phyloP scores from a whole-genome alignment of 306 rosid genomes.

The Delonix regia region DNA sequence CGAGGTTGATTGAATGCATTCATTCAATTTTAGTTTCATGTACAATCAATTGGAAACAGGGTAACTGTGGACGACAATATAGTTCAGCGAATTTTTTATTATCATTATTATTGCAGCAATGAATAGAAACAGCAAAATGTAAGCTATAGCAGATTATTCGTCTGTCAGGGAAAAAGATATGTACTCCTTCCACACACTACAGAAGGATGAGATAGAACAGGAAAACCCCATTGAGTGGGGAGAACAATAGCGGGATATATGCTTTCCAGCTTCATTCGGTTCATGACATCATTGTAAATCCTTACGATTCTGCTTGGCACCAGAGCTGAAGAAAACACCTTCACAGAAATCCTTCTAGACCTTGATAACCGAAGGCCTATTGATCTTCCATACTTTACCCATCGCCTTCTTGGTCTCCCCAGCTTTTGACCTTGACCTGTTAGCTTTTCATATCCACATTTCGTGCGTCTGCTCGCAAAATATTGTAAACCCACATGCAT shows the following conservation, averaged over 20 bases:
- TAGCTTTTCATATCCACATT: slow-evolving; percentile 58
- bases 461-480: slow-evolving; percentile 41
- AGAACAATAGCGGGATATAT: slow-evolving; percentile 50
- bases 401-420: slow-evolving; percentile 47
- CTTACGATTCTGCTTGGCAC: slow-evolving; percentile 52
- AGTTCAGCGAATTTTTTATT: background rate
- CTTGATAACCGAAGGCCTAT: slow-evolving; percentile 58
- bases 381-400: slow-evolving; percentile 64
- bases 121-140: background rate
- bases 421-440: slow-evolving; percentile 41
- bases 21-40: background rate
- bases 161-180: background rate
- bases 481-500: slow-evolving; percentile 51
- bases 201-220: slow-evolving; percentile 62
- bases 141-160: background rate
- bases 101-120: background rate
- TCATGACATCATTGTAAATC: slow-evolving; percentile 52
- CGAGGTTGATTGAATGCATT: background rate
- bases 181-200: slow-evolving; percentile 37
- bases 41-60: background rate
- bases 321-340: slow-evolving; percentile 42
- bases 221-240: slow-evolving; percentile 74
- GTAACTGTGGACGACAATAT: background rate
- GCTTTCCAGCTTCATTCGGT: slow-evolving; percentile 49
- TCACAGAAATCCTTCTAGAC: slow-evolving; percentile 53